Evolutionary conservation across 176 grass and related monocot genomes (phyloP), one percentile per base, ranked within the genome.

Genomic region (Cymbopogon citratus): DNA sequence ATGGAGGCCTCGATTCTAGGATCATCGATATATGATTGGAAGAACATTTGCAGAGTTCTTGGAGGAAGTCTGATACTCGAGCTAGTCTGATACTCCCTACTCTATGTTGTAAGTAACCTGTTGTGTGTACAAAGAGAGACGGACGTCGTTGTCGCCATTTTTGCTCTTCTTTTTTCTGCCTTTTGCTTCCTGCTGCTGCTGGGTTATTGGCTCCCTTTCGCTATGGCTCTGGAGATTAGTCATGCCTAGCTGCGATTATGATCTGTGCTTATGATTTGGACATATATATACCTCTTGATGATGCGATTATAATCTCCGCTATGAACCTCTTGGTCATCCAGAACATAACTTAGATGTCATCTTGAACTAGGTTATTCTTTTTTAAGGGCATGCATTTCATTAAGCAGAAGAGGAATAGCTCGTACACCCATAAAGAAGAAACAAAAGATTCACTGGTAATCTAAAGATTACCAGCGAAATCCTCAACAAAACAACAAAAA

Each of bases 21-120:
- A 41, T 3, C 57, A 71, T 19, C 57, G 6, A 49, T n/a, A n/a
- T n/a, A 51, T 74, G 48, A 46, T 4, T 57, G 51, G 35, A 70
- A 75, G 25, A 76, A 6, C 71, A 81, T 76, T 76, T 56, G 77
- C 40, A 38, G 43, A 24, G 78, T 86, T 86, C 83, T 82, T 82
- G 66, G 46, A 67, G 46, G 46, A n/a, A n/a, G n/a, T n/a, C 73
- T 59, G 23, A 28, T 28, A 19, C 56, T 73, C 34, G 7, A 48
- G 44, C 63, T 60, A 56, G 19, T 79, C 64, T 16, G 40, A 21
- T 60, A 60, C 56, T 60, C n/a, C 54, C 54, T 59, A 24, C 54
- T 59, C 54, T n/a, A 57, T 57, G 56, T 60, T 60, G 56, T 86
- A 89, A 29, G 18, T 82, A 78, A 51, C 78, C 36, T n/a, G 6